These are phyloP conservation scores for Flaveria ramosissima DNA, from an alignment of 129 eudicot genomes.

Conservation along the genomic window DNA sequence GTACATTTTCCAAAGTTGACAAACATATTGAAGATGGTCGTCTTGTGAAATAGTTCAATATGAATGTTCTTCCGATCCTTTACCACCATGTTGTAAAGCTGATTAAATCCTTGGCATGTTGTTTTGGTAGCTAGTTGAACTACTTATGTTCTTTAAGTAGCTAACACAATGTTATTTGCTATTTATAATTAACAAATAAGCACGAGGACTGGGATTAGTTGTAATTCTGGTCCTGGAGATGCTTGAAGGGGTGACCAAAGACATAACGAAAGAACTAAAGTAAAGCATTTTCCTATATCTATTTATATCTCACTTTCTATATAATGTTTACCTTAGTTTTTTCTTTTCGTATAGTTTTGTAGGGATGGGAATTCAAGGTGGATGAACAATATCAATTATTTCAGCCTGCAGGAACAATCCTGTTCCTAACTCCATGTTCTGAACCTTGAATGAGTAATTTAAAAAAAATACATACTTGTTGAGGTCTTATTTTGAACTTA, in stretches of 20 bases:
- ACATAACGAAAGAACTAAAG: slow-evolving; percentile 94
- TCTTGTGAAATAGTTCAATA: too few relatives aligned
- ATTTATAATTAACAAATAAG: slow-evolving; percentile 73
- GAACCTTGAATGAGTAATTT: too few relatives aligned
- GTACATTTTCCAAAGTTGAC: too few relatives aligned
- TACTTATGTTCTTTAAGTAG: background rate
- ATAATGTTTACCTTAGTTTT: slow-evolving; percentile 8
- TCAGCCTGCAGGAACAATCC: background rate
- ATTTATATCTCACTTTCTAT: background rate
- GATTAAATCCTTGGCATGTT: slow-evolving; percentile 72
- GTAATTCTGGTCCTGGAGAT: slow-evolving; percentile 94
- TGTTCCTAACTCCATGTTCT: too few relatives aligned
- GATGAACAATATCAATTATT: slow-evolving; percentile 94
- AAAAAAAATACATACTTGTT: too few relatives aligned
- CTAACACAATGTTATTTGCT: slow-evolving; percentile 11
- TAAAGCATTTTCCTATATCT: slow-evolving; percentile 15
- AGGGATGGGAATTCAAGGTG: slow-evolving; percentile 64
- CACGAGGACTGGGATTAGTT: slow-evolving; percentile 91
- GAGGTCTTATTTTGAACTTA: too few relatives aligned
- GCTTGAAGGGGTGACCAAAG: slow-evolving; percentile 96
- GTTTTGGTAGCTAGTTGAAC: background rate
- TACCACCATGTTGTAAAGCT: background rate
- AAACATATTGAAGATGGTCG: too few relatives aligned
- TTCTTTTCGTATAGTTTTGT: slow-evolving; percentile 47
- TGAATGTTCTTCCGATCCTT: too few relatives aligned